A percentile compares a stretch with the other conserved stretches of the same genome.
These are phyloP conservation scores for Dendrobium huoshanense DNA, from an alignment of 106 monocot species.

Conservation along the genomic window DNA sequence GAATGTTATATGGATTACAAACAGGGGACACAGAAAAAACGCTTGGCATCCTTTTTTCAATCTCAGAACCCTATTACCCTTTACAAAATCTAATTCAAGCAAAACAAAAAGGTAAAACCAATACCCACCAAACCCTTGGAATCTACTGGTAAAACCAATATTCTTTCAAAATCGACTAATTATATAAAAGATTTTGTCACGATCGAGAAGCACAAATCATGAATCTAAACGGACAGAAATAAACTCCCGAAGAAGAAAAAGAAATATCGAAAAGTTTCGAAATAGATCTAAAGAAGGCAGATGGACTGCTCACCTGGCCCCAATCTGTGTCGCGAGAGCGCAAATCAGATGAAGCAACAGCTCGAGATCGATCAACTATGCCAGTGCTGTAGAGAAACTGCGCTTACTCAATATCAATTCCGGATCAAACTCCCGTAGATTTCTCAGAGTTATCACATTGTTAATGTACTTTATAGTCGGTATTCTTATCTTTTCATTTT, in stretches of 20 bases:
- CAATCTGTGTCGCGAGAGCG: background rate
- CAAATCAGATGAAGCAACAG: background rate
- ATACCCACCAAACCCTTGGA: background rate
- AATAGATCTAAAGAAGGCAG: background rate
- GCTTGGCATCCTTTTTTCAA: background rate
- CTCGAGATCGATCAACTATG: background rate
- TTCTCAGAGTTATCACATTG: too few species aligned
- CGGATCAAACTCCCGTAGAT: too few species aligned
- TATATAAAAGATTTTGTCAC: background rate
- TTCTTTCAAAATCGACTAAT: background rate
- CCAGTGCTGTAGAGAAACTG: background rate
- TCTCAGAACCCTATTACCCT: background rate
- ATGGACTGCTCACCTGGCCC: background rate
- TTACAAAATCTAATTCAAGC: background rate
- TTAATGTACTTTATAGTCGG: too few species aligned
- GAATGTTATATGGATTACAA: background rate
- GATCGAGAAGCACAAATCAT: background rate
- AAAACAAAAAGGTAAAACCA: background rate
- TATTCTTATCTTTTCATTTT: too few species aligned
- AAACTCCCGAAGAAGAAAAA: background rate
- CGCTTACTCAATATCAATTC: background rate
- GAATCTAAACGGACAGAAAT: background rate
- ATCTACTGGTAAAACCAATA: background rate
- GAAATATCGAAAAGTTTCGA: background rate
- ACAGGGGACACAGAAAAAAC: background rate